A percentile compares a stretch with the other conserved stretches of the same genome.
These are phyloP conservation scores for Mycena galericulata DNA, from an alignment of 768 basidiomycete species.

Conservation along the genomic window DNA sequence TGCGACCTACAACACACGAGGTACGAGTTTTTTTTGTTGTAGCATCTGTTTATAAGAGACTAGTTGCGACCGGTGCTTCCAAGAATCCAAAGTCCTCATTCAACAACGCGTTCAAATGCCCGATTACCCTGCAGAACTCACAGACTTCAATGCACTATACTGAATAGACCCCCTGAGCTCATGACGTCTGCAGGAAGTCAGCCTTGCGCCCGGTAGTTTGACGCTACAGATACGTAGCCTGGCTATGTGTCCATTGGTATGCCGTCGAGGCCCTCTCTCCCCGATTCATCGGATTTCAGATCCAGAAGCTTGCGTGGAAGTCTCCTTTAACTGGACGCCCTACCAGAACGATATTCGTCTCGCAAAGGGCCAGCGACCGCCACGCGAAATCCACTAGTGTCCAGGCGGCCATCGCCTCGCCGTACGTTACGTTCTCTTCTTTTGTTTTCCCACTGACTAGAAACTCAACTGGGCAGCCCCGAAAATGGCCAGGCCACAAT, in stretches of 20 bases:
- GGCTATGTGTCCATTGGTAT: slow-evolving; percentile 1
- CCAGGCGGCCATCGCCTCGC: slow-evolving; percentile 66
- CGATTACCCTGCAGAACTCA: no score
- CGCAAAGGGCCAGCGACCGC: slow-evolving; percentile 54
- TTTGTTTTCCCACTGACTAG: background rate
- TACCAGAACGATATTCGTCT: slow-evolving; percentile 70
- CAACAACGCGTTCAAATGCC: no score
- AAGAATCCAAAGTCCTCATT: no score
- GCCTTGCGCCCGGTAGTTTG: no score
- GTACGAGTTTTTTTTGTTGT: no score
- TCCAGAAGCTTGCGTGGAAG: slow-evolving; percentile 54
- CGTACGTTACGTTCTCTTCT: slow-evolving; percentile 58
- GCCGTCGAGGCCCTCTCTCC: slow-evolving; percentile 55
- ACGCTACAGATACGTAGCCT: no score
- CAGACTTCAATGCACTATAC: no score
- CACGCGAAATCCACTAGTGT: slow-evolving; percentile 60
- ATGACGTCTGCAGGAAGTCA: no score
- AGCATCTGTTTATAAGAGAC: no score
- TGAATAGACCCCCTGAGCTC: no score
- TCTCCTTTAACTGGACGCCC: slow-evolving; percentile 68
- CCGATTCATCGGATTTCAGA: slow-evolving; percentile 60
- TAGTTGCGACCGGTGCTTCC: no score
- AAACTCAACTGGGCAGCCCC: slow-evolving; percentile 48
- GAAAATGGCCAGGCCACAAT: slow-evolving; percentile 56
- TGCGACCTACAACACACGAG: no score